Base-by-base conservation (phyloP, 768 basidiomycete species). In the Erythrobasidium yunnanense region DNA sequence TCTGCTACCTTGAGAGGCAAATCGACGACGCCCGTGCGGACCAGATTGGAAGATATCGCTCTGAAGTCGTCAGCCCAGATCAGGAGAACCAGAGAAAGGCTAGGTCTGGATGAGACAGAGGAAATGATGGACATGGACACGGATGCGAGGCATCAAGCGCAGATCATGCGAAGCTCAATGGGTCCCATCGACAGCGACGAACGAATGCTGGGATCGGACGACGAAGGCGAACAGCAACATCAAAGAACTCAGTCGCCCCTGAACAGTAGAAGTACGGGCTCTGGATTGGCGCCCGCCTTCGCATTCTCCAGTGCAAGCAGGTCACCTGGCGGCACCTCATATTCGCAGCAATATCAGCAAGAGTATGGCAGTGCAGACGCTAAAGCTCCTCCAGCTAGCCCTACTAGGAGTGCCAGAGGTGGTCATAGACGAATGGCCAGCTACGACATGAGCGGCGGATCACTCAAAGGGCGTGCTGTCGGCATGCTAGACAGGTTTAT, bases 71-170 rank as follows among this genome's bases (percentile, higher is more conserved):
- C 60, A 4, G 60, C 60, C n/a, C 60, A 63, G 49, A 63, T 63
- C 42, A 20, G 60, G 18, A 49, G 60, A 38, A 46, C 49, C 20
- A 20, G 60, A n/a, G 60, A 63, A 23, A 8, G 11, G 30, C 22
- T 63, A 34, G 60, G 60, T 25, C 33, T 63, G n/a, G 60, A 49
- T 2, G 60, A 63, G 49, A 8, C 11, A 33, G 60, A 63, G 17
- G 60, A 63, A 25, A 63, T 63, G 60, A 63, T 63, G 60, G 60
- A 63, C 33, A 23, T 63, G 20, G 60, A 63, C 49, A 51, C 47
- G 4, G 60, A 63, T 51, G 60, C 60, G 8, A 27, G 60, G 27
- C 60, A 63, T 25, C 45, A 42, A 17, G 45, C 42, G 42, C 23
- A 23, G 25, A 20, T 55, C 18, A n/a, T 55, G 8, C 4, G 54